Conservation (phyloP, 768 basidiomycete species). For the Megacollybia marginata region DNA sequence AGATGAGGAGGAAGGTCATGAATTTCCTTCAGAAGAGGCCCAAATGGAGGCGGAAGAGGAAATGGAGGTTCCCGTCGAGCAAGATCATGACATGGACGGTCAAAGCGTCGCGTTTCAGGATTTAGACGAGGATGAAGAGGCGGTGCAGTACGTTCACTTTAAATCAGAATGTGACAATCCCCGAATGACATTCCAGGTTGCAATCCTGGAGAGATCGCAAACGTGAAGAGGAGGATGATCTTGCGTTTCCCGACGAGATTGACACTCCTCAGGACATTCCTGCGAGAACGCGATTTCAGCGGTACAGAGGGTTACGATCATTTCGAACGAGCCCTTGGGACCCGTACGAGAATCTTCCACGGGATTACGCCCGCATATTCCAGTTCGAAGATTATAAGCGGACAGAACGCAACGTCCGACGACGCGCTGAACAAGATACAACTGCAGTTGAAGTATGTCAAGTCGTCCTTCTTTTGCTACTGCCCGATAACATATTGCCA, state of each 20-base stretch:
- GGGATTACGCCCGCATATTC: conserved; percentile 93
- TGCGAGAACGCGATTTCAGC: conserved; percentile 79
- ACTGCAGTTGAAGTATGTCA: conserved; percentile 52
- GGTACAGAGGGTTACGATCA: conserved; percentile 85
- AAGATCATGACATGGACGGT: conserved; percentile 41
- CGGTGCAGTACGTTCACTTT: conserved; percentile 58
- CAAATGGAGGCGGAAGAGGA: conserved; percentile 23
- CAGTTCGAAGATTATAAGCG: conserved; percentile 93
- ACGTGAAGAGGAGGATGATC: conserved; percentile 73
- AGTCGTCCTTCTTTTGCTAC: not conserved
- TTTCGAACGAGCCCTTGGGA: conserved; percentile 98
- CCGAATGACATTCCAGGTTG: conserved; percentile 36
- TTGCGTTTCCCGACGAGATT: conserved; percentile 91
- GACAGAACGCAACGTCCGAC: conserved; percentile 66
- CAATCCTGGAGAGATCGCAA: conserved; percentile 61
- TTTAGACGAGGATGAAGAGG: conserved; percentile 79
- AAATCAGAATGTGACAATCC: conserved; percentile 1
- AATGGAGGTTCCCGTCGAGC: conserved; percentile 42
- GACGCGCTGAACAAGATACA: conserved; percentile 56
- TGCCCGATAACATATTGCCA: conserved; percentile 20
- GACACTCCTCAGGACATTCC: conserved; percentile 86
- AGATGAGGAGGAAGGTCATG: conserved; percentile 42
- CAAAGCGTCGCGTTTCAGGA: conserved; percentile 62
- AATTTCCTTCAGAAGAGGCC: conserved; percentile 31
- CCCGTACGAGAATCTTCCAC: conserved; percentile 89